Evolutionary conservation across 2,329 filamentous ascomycete genomes (phyloP), one percentile per base, ranked within the genome.

Genomic region (Mariannaea elegans): DNA sequence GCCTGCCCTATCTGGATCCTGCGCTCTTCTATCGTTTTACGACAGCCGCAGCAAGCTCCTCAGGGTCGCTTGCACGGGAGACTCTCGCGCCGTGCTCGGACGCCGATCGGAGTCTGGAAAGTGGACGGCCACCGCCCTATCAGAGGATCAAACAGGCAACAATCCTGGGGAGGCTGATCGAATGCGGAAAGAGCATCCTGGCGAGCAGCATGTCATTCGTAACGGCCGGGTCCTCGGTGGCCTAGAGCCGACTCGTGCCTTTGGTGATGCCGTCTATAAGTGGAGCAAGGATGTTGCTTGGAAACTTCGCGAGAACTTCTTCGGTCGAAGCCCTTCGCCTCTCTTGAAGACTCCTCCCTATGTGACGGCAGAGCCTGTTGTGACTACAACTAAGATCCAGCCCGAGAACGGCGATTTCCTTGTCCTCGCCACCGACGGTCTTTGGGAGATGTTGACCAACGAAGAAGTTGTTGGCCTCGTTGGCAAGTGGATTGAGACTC

Each of bases 401-500:
- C 95, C 95, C 1, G 87, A 92, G 53, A 92, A 92, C 63, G 94
- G 94, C 44, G 95, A 99, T 74, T 99, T 99, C 71, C 83, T 99
- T 12, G 94, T 99, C 62, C 89, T 99, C 83, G 95, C 95, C 19
- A 97, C 95, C 0, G 95, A 99, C 73, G 95, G 95, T 4, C 84
- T 99, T 1, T 99, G 95, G 95, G 95, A 99, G 78, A 98, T 98
- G 95, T 84, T 99, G 62, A 97, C 93, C 46, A 99, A 98, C 71
- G 95, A 99, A 74, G 95, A 99, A 80, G 95, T 97, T 1, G 91
- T 99, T 49, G 95, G 95, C 1, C 86, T 99, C 2, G 95, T 99
- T 4, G 96, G 94, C 14, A 93, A 97, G 76, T 99, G 95, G 95
- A 87, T 99, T 46, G 95, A 99, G 75, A 87, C 87, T 19, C 91